Evolutionary conservation across 345 rosid genomes (phyloP).

Genomic region (Geranium brycei): DNA sequence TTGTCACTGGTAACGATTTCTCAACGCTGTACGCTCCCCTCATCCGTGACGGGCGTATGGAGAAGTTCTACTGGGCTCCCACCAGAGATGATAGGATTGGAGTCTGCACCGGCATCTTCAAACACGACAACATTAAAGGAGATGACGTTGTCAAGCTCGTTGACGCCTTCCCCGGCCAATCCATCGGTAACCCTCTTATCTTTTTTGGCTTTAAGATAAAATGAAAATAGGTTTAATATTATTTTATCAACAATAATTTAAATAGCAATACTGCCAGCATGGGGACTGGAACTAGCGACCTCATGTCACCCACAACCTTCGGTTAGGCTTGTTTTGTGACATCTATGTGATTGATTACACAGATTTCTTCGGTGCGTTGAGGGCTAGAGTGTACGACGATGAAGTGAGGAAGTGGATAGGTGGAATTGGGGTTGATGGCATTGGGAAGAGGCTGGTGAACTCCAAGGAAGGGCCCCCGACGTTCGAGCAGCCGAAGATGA

Average conservation of each 20-base stretch:
- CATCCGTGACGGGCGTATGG: constrained; percentile 99
- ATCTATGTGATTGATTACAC: background rate
- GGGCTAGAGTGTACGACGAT: constrained; percentile 96
- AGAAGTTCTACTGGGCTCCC: constrained; percentile 99
- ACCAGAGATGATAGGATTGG: constrained; percentile 88
- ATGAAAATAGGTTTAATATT: too few relatives aligned
- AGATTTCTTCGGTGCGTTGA: constrained; percentile 92
- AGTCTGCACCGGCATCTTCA: constrained; percentile 81
- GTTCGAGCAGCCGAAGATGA: constrained; percentile 72
- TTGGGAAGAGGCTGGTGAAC: constrained; percentile 88
- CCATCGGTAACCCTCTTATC: constrained; percentile 41
- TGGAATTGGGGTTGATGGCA: constrained; percentile 38
- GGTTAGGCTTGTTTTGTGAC: background rate
- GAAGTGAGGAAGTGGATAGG: constrained; percentile 87
- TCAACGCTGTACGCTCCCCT: constrained; percentile 93
- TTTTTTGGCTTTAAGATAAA: too few relatives aligned
- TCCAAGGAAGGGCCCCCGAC: constrained; percentile 70
- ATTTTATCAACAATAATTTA: too few relatives aligned
- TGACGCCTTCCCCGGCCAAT: constrained; percentile 90
- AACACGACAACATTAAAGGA: constrained; percentile 32
- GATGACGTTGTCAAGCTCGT: constrained; percentile 62
- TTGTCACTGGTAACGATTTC: constrained; percentile 96
- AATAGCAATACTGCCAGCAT: too few relatives aligned
- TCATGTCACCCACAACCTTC: too few relatives aligned
- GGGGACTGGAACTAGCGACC: too few relatives aligned